Conservation (phyloP, 1,139 yeast genomes). For the Lodderomyces metapsilosis region DNA sequence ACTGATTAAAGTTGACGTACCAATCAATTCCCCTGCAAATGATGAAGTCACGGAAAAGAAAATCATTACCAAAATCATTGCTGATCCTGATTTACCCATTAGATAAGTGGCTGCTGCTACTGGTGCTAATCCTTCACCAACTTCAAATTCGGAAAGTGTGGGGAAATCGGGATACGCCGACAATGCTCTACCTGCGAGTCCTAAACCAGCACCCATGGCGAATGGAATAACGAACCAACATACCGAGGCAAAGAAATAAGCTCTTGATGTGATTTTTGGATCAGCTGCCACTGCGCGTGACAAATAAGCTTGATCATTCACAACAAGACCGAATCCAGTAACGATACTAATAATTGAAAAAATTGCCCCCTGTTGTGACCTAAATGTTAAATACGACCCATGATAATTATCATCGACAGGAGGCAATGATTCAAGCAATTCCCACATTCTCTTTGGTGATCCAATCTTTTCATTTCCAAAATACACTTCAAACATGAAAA, state of each 20-base stretch:
- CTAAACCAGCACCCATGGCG: conserved; percentile 43
- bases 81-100: conserved; percentile 46
- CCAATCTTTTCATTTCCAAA: conserved; percentile 42
- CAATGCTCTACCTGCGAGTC: conserved; percentile 36
- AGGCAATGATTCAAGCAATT: conserved; percentile 33
- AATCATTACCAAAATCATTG: conserved; percentile 42
- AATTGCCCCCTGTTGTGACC: conserved; percentile 40
- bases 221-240: conserved; percentile 44
- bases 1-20: conserved; percentile 45
- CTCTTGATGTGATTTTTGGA: conserved; percentile 32
- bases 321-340: conserved; percentile 58
- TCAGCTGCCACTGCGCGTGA: conserved; percentile 33
- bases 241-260: conserved; percentile 44
- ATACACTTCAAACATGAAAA: conserved; percentile 42
- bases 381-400: conserved; percentile 49
- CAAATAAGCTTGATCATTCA: conserved; percentile 63
- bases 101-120: conserved; percentile 42
- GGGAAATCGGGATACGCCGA: conserved; percentile 28
- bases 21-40: conserved; percentile 48
- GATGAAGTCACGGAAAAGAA: conserved; percentile 52
- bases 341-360: conserved; percentile 31
- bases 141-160: conserved; percentile 19
- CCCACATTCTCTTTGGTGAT: conserved; percentile 46
- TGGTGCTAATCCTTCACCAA: conserved; percentile 40
- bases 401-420: conserved; percentile 44